phyloP scores from a whole-genome alignment of 2,329 filamentous ascomycete genomes.

The Diplodia seriata region DNA sequence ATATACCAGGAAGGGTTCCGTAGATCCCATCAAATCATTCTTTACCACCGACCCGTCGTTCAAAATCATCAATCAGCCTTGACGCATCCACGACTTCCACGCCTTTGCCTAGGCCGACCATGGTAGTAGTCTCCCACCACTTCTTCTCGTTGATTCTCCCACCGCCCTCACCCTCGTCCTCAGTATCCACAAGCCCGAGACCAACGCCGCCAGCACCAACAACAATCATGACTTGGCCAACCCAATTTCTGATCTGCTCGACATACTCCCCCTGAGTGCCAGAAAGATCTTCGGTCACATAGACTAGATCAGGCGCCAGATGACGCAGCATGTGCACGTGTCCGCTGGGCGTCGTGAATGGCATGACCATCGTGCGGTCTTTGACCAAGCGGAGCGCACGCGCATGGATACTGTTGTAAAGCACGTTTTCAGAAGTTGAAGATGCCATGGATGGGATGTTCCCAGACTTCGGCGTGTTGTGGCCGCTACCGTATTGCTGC shows the following conservation, averaged over 20 bases:
- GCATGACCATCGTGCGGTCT: constrained; percentile 84
- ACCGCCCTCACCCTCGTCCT: constrained; percentile 74
- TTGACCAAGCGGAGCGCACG: constrained; percentile 82
- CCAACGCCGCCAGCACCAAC: constrained; percentile 56
- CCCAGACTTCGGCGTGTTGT: constrained; percentile 46
- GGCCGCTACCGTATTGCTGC: constrained; percentile 52
- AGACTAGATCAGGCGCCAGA: constrained; percentile 82
- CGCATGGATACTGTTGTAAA: constrained; percentile 80
- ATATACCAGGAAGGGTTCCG: constrained; percentile 7
- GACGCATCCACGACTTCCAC: constrained; percentile 86
- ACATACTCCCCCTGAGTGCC: constrained; percentile 77
- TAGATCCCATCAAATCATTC: constrained; percentile 42
- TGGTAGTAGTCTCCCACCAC: constrained; percentile 67
- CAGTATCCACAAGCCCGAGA: constrained; percentile 62
- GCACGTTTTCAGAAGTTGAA: constrained; percentile 51
- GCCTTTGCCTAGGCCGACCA: constrained; percentile 84
- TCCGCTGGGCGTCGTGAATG: constrained; percentile 83
- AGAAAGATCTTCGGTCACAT: constrained; percentile 83
- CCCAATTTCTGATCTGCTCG: constrained; percentile 67
- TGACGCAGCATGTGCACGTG: constrained; percentile 88
- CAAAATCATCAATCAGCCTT: constrained; percentile 86
- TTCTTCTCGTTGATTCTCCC: constrained; percentile 61
- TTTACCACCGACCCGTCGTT: constrained; percentile 73
- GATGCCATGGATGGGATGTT: constrained; percentile 32
- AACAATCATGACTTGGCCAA: constrained; percentile 66